phyloP scores from a whole-genome alignment of 768 basidiomycete species.

The Termitomyces heimii region DNA sequence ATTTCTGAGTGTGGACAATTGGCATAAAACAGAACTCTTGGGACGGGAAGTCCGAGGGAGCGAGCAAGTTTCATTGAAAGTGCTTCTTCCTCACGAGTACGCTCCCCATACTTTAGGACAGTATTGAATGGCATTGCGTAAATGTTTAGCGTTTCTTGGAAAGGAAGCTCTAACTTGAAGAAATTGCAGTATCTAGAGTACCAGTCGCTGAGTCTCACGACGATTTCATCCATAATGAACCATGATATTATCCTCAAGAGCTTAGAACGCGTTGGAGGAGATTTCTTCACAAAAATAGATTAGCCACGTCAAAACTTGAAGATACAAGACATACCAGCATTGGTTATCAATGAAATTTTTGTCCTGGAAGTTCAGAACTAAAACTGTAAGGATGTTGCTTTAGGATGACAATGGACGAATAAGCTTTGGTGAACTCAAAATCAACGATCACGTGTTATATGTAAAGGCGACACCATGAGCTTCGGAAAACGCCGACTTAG shows the following conservation, averaged over 20 bases:
- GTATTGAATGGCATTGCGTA: constrained; percentile 2
- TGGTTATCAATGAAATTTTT: not conserved
- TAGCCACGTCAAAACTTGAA: not conserved
- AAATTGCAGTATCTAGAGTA: not conserved
- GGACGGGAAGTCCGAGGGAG: constrained; percentile 5
- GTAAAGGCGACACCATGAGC: too few species aligned
- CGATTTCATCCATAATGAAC: not conserved
- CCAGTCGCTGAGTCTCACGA: not conserved
- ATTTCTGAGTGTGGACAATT: not conserved
- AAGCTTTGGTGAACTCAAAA: too few species aligned
- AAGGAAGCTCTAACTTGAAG: not conserved
- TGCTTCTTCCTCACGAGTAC: constrained; percentile 2
- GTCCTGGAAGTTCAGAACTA: too few species aligned
- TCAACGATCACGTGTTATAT: too few species aligned
- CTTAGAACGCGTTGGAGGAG: not conserved
- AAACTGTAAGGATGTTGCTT: too few species aligned
- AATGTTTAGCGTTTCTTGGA: not conserved
- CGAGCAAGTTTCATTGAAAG: constrained; percentile 3
- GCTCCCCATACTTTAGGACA: not conserved
- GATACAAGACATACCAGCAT: not conserved
- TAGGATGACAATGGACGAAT: too few species aligned
- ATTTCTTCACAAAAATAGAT: not conserved
- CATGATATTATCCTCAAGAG: not conserved
- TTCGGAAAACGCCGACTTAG: too few species aligned
- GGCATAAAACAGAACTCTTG: constrained; percentile 3